These are phyloP conservation scores for Hypomontagnella monticulosa DNA, from an alignment of 495 filamentous ascomycete species.

Conservation along the genomic window DNA sequence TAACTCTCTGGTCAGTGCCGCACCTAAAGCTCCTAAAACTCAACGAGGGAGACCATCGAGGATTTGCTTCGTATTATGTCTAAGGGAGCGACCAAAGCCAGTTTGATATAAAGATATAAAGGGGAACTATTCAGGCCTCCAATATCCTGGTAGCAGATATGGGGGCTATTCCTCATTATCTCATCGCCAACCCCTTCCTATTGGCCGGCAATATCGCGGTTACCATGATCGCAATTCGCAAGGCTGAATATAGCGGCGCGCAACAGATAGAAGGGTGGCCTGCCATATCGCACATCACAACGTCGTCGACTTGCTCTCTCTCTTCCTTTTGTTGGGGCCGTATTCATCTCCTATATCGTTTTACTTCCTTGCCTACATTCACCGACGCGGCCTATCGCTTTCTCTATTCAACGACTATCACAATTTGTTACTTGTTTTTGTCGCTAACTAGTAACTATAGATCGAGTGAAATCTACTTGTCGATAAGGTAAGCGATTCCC, in stretches of 20 bases:
- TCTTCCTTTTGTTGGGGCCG: neutral
- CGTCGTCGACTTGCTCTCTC: neutral
- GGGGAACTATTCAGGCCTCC: no score
- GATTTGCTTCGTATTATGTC: no score
- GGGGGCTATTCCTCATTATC: conserved; percentile 1
- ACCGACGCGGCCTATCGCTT: neutral
- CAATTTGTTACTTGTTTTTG: neutral
- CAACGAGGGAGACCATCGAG: no score
- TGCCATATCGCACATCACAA: conserved; percentile 6
- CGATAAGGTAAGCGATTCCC: conserved; percentile 7
- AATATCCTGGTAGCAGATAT: no score
- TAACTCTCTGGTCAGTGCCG: conserved; percentile 1
- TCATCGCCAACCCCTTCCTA: conserved; percentile 6
- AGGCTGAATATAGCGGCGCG: conserved; percentile 15
- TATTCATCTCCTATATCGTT: neutral
- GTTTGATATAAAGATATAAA: no score
- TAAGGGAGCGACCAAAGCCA: no score
- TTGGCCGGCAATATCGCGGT: conserved; percentile 29
- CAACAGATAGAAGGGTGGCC: conserved; percentile 12
- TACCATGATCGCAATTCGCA: conserved; percentile 19
- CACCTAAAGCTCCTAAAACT: conserved; percentile 7
- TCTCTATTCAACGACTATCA: no score
- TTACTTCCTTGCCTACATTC: neutral
- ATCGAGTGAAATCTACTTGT: neutral
- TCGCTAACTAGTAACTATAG: conserved; percentile 14